Evolutionary conservation across 495 filamentous ascomycete genomes (phyloP), one percentile per base, ranked within the genome.

Genomic region (Hypoxylon cercidicola): DNA sequence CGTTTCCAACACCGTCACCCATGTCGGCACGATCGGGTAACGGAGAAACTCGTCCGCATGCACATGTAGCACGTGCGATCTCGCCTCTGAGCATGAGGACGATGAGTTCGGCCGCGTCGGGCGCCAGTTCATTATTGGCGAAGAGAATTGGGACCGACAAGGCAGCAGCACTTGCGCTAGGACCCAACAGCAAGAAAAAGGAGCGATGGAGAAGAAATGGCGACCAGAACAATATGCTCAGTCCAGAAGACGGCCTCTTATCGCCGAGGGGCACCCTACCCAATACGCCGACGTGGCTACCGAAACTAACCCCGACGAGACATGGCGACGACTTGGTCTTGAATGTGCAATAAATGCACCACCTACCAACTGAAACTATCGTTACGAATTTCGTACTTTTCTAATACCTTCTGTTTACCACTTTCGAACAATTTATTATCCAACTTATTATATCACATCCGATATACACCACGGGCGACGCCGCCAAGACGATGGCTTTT

Each of bases 71-170:
- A 19, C 61, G 56, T 12, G 43, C 53, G 8, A 32, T 60, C 16
- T 73, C 73, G 1, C 62, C 63, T 34, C 49, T 66, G 12, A 69
- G 54, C 40, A 54, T 40, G 15, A 40, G 28, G 50, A 70, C 46
- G 45, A 69, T 63, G 48, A 66, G 55, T 48, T 72, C 72, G 18
- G 19, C 3, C 15, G 30, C 7, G 15, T 64, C 57, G 12, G 60
- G 46, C 11, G 48, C 73, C 11, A 72, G 72, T 23, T 76, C 78
- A 4, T 72, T 83, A 8, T 73, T 85, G 2, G 76, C 81, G 1
- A 84, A 85, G 66, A 73, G 83, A 4, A 64, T 81, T 12, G 83
- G 83, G 4, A 74, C 76, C 12, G 77, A 82, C 21, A 79, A 75
- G 52, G 82, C 78, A 1, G 74, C 74, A 0, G 71, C 78, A 13